These are phyloP conservation scores for Capronia coronata DNA, from an alignment of 2,329 filamentous ascomycete species.

Conservation along the genomic window DNA sequence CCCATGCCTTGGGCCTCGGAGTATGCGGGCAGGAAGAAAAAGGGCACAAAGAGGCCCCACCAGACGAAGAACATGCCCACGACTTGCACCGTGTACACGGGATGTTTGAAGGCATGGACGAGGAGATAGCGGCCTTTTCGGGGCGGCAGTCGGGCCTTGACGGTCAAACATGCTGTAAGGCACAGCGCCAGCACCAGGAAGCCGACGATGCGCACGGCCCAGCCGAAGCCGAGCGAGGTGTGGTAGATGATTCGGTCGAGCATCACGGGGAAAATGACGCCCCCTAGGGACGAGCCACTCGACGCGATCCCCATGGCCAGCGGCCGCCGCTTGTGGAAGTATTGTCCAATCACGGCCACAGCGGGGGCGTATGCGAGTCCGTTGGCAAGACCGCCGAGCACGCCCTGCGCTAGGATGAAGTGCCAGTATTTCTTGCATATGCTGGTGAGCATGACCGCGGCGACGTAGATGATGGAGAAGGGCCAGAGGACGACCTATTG, in stretches of 20 bases:
- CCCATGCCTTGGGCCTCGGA: constrained; percentile 47
- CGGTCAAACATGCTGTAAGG: constrained; percentile 1
- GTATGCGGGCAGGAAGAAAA: constrained; percentile 75
- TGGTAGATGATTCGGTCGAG: constrained; percentile 36
- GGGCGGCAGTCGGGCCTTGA: constrained; percentile 1
- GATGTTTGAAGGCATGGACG: constrained; percentile 24
- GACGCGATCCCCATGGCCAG: constrained; percentile 75
- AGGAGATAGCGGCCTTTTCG: constrained; percentile 4
- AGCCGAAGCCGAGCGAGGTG: constrained; percentile 26
- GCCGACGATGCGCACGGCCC: constrained; percentile 16
- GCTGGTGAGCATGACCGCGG: constrained; percentile 34
- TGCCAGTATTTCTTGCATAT: constrained; percentile 36
- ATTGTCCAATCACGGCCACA: constrained; percentile 49
- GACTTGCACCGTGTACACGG: constrained; percentile 29
- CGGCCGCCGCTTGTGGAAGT: constrained; percentile 67
- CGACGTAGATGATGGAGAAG: constrained; percentile 29
- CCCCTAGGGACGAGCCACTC: constrained; percentile 32
- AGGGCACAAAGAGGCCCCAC: constrained; percentile 69
- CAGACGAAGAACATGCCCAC: constrained; percentile 64
- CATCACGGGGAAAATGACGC: constrained; percentile 50
- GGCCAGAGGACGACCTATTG: constrained; percentile 30
- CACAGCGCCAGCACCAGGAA: constrained; percentile 11
- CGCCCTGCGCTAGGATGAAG: constrained; percentile 37
- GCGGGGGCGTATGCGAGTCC: constrained; percentile 39
- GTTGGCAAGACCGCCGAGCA: constrained; percentile 37